A percentile compares a stretch with the other conserved stretches of the same genome.
Evolutionary conservation across 1,284 basidiomycete species (phyloP).

Genomic region (Pisolithus thermaeus): DNA sequence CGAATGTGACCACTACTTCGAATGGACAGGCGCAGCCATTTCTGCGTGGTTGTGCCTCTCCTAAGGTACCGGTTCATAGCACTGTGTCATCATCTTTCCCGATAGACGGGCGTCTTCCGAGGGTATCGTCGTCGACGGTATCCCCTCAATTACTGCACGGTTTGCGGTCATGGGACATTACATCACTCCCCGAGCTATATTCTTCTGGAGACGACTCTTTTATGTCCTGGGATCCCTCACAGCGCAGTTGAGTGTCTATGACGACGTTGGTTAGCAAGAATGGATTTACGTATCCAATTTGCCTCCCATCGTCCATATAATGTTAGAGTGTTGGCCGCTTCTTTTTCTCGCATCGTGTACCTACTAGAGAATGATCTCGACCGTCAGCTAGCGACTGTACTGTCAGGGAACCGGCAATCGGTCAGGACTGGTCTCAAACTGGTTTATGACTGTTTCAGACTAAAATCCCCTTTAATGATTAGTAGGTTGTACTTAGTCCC

Average conservation of each 20-base stretch:
- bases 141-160: conserved; percentile 27
- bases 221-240: conserved; percentile 41
- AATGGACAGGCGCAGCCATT: conserved; percentile 17
- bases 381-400: too few species aligned
- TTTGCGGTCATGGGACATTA: conserved; percentile 28
- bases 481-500: too few species aligned
- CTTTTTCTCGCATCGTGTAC: too few species aligned
- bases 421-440: too few species aligned
- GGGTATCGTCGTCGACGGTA: conserved; percentile 9
- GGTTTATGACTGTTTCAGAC: too few species aligned
- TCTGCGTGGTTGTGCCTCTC: conserved; percentile 10
- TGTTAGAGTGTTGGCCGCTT: too few species aligned
- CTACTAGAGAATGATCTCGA: not conserved
- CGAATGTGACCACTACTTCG: conserved; percentile 27
- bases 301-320: not conserved
- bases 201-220: conserved; percentile 37
- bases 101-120: conserved; percentile 5
- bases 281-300: not conserved
- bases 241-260: conserved; percentile 15
- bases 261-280: not conserved
- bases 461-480: too few species aligned
- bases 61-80: conserved; percentile 1
- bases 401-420: too few species aligned
- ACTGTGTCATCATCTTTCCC: conserved; percentile 9
- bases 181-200: conserved; percentile 16